phyloP scores from a whole-genome alignment of 225 moss, liverwort and hornwort genomes.

The Polytrichum formosum region DNA sequence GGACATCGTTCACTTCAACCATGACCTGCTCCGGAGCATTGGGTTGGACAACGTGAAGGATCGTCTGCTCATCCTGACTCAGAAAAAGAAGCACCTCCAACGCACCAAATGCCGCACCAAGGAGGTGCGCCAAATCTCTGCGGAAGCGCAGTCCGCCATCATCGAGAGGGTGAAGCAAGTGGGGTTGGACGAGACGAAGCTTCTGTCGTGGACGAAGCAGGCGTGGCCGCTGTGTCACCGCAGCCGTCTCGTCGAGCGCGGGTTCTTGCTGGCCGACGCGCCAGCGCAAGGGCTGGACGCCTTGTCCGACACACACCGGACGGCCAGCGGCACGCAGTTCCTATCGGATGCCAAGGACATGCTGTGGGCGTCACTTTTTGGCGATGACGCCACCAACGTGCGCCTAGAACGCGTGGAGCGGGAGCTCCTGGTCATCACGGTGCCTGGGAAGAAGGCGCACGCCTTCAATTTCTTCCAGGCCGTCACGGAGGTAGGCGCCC shows the following conservation, averaged over 20 bases:
- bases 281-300: slow-evolving; percentile 12
- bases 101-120: slow-evolving; percentile 1
- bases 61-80: slow-evolving; percentile 35
- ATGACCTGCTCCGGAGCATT: slow-evolving; percentile 45
- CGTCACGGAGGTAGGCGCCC: slow-evolving; percentile 43
- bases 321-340: slow-evolving; percentile 13
- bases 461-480: slow-evolving; percentile 51
- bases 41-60: slow-evolving; percentile 45
- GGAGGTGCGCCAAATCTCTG: not conserved
- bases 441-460: slow-evolving; percentile 31
- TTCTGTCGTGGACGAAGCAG: slow-evolving; percentile 27
- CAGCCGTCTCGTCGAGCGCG: slow-evolving; percentile 3
- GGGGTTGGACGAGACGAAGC: slow-evolving; percentile 23
- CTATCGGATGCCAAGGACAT: slow-evolving; percentile 36
- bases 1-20: slow-evolving; percentile 44
- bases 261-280: slow-evolving; percentile 18
- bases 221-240: slow-evolving; percentile 40
- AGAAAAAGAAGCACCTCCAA: slow-evolving; percentile 31
- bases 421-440: slow-evolving; percentile 43
- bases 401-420: slow-evolving; percentile 30
- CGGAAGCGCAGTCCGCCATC: slow-evolving; percentile 28
- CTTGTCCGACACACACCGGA: slow-evolving; percentile 7
- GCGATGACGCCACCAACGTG: slow-evolving; percentile 14
- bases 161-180: slow-evolving; percentile 19
- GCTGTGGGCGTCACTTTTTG: slow-evolving; percentile 39